Percentiles rank a stretch among this genome's conserved stretches.
Conservation (phyloP, 148 eudicot genomes). For the Chenopodium berlandieri region DNA sequence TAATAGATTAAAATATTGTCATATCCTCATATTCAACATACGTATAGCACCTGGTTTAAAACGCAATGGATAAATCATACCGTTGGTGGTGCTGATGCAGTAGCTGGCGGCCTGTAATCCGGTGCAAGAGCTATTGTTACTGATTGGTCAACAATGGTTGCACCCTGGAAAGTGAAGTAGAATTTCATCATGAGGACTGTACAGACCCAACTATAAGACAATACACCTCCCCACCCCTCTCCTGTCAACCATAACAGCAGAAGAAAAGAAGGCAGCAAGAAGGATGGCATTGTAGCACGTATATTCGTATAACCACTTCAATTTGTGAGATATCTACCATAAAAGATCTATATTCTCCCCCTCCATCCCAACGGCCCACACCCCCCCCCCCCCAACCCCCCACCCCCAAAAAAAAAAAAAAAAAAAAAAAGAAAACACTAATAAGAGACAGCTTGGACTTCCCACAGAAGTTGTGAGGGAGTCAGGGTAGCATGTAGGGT, state of each 20-base stretch:
- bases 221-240: too few species aligned
- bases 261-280: too few species aligned
- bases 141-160: slow-evolving; percentile 89
- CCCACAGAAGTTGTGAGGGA: not conserved
- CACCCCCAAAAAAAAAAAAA: too few species aligned
- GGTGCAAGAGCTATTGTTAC: slow-evolving; percentile 77
- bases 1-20: slow-evolving; percentile 17
- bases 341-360: too few species aligned
- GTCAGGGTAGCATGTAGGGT: not conserved
- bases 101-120: slow-evolving; percentile 60
- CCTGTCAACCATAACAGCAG: too few species aligned
- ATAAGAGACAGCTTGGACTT: not conserved
- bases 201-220: not conserved
- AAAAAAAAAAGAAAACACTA: too few species aligned
- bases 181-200: not conserved
- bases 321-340: too few species aligned
- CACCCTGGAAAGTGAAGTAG: slow-evolving; percentile 56
- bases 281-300: too few species aligned
- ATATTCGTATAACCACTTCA: too few species aligned
- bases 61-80: slow-evolving; percentile 34
- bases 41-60: not conserved
- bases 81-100: slow-evolving; percentile 39
- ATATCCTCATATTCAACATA: slow-evolving; percentile 7
- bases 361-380: not conserved
- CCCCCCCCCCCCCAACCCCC: not conserved